Evolutionary conservation across 2,329 filamentous ascomycete species (phyloP), one percentile per base, ranked within the genome.

Genomic region (Lasiodiplodia theobromae): DNA sequence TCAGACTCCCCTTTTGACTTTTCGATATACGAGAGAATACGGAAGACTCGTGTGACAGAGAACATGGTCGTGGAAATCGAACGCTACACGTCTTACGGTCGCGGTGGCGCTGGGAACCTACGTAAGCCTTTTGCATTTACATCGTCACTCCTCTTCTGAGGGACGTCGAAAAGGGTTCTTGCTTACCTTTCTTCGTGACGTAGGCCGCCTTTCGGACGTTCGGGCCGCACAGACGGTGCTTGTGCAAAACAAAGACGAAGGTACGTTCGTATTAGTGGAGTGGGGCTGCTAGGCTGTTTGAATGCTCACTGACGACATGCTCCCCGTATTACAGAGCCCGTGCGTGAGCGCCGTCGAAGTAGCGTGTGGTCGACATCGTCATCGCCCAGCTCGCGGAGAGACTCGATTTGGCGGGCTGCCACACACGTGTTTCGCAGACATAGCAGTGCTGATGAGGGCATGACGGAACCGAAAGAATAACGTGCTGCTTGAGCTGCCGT

Each of bases 61-160:
- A 44, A 23, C 11, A 64, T 64, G 47, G 60, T 51, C 47, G 60
- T 52, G n/a, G 67, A 70, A 6, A 58, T 67, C 14, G 73, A 74
- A 65, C 70, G 71, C 6, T 70, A 67, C 52, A 71, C 57, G 1
- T 72, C 71, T 5, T 73, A 73, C 49, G 73, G 73, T 14, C 70
- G 71, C n/a, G 73, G 73, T 14, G 73, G 73, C 3, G 73, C 73
- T 6, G 73, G 73, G 8, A 74, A 74, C 57, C 25, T 73, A 23
- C 68, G 73, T 73, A 70, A 21, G 72, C 16, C 4, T 31, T 21
- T 4, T 14, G 4, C 11, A 0, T 56, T 11, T 37, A 10, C 12
- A 3, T 12, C 11, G 23, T 34, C 25, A 4, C 4, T 4, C 23
- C 23, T 2, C 10, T 11, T 12, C 28, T 28, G 28, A 6, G 28